Conservation (phyloP, 2,329 filamentous ascomycete genomes). For the Lecanicillium sp. region DNA sequence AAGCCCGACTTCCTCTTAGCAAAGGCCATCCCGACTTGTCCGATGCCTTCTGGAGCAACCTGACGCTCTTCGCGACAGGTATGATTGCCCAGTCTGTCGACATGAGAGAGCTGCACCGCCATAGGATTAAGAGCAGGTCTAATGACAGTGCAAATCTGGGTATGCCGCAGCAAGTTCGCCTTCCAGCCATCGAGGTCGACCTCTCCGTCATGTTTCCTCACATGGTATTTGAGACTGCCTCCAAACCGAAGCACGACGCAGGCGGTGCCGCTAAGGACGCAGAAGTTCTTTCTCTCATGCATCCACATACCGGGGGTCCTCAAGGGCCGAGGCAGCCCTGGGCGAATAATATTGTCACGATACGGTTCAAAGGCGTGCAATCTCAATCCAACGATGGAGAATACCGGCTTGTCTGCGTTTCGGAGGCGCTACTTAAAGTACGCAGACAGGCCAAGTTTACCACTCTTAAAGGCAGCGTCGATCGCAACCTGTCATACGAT, state of each 20-base stretch:
- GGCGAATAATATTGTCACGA: constrained; percentile 50
- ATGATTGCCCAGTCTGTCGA: constrained; percentile 44
- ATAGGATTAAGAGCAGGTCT: constrained; percentile 31
- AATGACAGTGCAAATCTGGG: constrained; percentile 27
- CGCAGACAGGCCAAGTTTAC: constrained; percentile 44
- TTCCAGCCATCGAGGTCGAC: constrained; percentile 41
- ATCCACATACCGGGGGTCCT: constrained; percentile 11
- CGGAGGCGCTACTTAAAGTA: constrained; percentile 48
- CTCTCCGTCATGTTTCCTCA: constrained; percentile 36
- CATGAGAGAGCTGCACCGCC: constrained; percentile 36
- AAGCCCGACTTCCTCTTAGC: constrained; percentile 33
- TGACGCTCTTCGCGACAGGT: constrained; percentile 41
- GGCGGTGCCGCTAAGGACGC: constrained; percentile 7
- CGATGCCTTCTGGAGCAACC: constrained; percentile 42
- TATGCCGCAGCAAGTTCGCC: constrained; percentile 32
- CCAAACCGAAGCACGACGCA: constrained; percentile 11
- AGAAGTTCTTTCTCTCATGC: constrained; percentile 17
- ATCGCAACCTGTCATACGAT: constrained; percentile 56
- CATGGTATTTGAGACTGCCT: constrained; percentile 20
- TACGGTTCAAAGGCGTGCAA: constrained; percentile 46
- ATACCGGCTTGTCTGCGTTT: constrained; percentile 27
- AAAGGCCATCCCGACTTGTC: constrained; percentile 35
- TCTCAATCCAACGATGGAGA: constrained; percentile 11
- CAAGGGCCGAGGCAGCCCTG: constrained; percentile 31
- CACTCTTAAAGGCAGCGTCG: constrained; percentile 45